Evolutionary conservation across 2,329 filamentous ascomycete genomes (phyloP), one percentile per base, ranked within the genome.

Genomic region (Zymoseptoria crescenta): DNA sequence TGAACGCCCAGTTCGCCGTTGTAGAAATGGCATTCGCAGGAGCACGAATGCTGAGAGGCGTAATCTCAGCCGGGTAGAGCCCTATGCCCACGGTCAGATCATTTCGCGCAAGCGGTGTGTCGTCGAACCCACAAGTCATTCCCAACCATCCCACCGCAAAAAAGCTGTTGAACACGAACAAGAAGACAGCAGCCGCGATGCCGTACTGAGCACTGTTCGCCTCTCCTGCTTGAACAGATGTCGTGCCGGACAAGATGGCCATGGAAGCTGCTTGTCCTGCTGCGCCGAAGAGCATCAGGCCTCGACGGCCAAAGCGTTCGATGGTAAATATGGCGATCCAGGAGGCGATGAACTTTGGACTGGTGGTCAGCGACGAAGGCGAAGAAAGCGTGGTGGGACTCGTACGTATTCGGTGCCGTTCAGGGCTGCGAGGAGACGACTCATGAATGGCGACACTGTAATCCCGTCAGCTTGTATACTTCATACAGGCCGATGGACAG

Each of bases 241-340:
- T 71, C 4, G 68, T 66, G 10, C 68, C 68, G 3, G 68, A 70
- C 4, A 72, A 59, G 8, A 73, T 61, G 4, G 64, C 65, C 70
- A 72, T 73, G 0, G 68, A 73, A 5, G 55, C 21, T 6, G 61
- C 59, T 58, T 66, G 65, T 20, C 67, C 67, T 24, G 55, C 55
- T 1, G 84, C 83, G 56, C 87, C 87, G 62, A 89, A 83, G 16
- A 91, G 74, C 86, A 91, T 90, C 62, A 91, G 80, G 68, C 83
- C 82, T 13, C 88, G 81, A 27, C 88, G 75, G 19, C 79, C 79
- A 55, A 80, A 73, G 45, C 58, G 51, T 62, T 81, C 79, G 60
- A 81, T 77, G 7, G 77, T 77, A 62, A 80, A 80, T 49, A 82
- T 75, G 2, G 79, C 76, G 24, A 82, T 68, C 68, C 75, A 76